Conservation (phyloP, 73 alveolate species). For the Paramecium tetraurelia region DNA sequence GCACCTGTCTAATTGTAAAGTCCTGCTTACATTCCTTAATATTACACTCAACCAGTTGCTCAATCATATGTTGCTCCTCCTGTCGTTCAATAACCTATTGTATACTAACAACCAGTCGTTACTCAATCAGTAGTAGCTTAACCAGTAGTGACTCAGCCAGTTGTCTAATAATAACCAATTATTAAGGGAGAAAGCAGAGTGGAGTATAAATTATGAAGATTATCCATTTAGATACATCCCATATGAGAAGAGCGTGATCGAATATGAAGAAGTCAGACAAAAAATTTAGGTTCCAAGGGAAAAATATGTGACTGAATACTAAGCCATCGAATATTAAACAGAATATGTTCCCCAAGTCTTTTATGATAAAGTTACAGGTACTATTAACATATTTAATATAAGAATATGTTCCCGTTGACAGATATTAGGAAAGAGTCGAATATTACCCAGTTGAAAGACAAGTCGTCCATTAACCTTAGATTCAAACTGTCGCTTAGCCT, state of each 20-base stretch:
- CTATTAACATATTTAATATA: neutral
- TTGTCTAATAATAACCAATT: neutral
- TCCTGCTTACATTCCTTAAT: neutral
- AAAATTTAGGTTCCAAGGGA: constrained; percentile 15
- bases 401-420: constrained; percentile 56
- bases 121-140: neutral
- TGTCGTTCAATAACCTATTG: neutral
- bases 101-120: neutral
- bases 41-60: neutral
- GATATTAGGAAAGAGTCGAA: constrained; percentile 62
- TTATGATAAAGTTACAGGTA: constrained; percentile 40
- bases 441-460: constrained; percentile 54
- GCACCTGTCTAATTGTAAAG: neutral
- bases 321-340: constrained; percentile 13
- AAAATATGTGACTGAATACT: constrained; percentile 5
- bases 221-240: neutral
- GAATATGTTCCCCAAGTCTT: neutral
- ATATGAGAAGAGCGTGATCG: neutral
- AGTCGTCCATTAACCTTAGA: constrained; percentile 9
- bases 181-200: constrained; percentile 30
- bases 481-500: neutral
- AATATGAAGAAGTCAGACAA: constrained; percentile 4
- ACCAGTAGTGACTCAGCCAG: neutral
- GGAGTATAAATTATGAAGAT: neutral
- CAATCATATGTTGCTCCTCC: neutral